Base-by-base conservation (phyloP, 768 basidiomycete genomes). In the Symmetrospora coprosmae region DNA sequence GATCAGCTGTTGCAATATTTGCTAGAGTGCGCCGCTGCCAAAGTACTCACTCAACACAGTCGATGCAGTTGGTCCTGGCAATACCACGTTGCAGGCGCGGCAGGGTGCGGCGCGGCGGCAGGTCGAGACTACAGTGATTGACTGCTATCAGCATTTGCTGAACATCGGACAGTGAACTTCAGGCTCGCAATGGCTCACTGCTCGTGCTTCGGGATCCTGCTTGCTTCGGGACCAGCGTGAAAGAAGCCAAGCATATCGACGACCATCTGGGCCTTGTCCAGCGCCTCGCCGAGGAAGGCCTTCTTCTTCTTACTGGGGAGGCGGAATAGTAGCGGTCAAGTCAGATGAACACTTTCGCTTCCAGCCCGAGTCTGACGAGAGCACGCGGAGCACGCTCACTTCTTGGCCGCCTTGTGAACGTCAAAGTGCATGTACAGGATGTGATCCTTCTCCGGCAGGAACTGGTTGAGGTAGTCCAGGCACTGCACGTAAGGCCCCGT, bases 341-440 rank as follows among this genome's bases (percentile, higher is more conserved):
- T n/a, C n/a, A n/a, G n/a, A n/a, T n/a, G n/a, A n/a, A n/a, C n/a
- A n/a, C n/a, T n/a, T n/a, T n/a, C n/a, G n/a, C n/a, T n/a, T n/a
- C n/a, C n/a, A n/a, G n/a, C n/a, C n/a, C n/a, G n/a, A n/a, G n/a
- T n/a, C n/a, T n/a, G n/a, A n/a, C n/a, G n/a, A n/a, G n/a, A n/a
- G n/a, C n/a, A n/a, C n/a, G n/a, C n/a, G n/a, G n/a, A n/a, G n/a
- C n/a, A n/a, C n/a, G 66, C 78, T n/a, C 66, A 87, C 90, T 88
- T 86, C 71, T 94, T 94, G 65, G 90, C 87, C 1, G 91, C 89
- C 38, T 85, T 79, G 3, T 85, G 83, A 86, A 97, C 94, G 71
- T 99, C 94, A 87, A 89, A 99, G 14, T 89, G 82, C 40, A 87
- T 81, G 70, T 97, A 94, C 14, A 82, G 77, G 81, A 99, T 87